A percentile compares a stretch with the other conserved stretches of the same genome.
phyloP scores from a whole-genome alignment of 495 filamentous ascomycete species.

The Penicillium tannophilum region DNA sequence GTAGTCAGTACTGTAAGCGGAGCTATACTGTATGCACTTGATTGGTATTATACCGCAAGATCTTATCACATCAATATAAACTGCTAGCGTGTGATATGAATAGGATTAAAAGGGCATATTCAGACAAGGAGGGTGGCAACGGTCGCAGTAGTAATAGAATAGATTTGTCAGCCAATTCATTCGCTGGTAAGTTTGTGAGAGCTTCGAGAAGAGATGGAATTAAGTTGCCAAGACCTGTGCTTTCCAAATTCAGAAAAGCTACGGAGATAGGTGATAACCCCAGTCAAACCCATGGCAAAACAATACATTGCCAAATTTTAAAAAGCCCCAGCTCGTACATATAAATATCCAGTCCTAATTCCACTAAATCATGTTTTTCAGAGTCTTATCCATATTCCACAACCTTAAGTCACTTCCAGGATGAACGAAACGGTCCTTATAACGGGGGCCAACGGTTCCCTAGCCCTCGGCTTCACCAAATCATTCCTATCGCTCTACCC shows the following conservation, averaged over 20 bases:
- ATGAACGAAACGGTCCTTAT: slow-evolving; percentile 4
- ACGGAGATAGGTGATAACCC: background rate
- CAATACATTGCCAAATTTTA: background rate
- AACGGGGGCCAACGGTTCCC: slow-evolving; percentile 2
- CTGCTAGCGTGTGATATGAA: no score
- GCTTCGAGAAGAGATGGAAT: background rate
- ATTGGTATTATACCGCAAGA: no score
- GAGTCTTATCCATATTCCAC: no score
- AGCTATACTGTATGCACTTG: no score
- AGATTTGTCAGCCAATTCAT: background rate
- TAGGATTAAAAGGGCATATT: no score
- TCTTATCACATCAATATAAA: no score
- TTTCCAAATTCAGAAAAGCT: background rate
- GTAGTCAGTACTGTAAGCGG: no score
- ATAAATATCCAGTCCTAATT: background rate
- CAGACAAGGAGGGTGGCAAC: no score
- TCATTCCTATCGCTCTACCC: slow-evolving; percentile 42
- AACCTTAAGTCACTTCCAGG: background rate
- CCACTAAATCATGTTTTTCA: no score
- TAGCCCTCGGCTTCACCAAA: slow-evolving; percentile 32
- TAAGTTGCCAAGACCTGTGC: background rate
- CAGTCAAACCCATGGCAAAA: background rate
- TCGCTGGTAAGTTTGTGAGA: no score
- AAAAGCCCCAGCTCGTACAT: background rate
- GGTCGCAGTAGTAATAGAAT: background rate